Evolutionary conservation across 371 early-diverging fungal species (phyloP).

Genomic region (Phascolomyces articulosus): DNA sequence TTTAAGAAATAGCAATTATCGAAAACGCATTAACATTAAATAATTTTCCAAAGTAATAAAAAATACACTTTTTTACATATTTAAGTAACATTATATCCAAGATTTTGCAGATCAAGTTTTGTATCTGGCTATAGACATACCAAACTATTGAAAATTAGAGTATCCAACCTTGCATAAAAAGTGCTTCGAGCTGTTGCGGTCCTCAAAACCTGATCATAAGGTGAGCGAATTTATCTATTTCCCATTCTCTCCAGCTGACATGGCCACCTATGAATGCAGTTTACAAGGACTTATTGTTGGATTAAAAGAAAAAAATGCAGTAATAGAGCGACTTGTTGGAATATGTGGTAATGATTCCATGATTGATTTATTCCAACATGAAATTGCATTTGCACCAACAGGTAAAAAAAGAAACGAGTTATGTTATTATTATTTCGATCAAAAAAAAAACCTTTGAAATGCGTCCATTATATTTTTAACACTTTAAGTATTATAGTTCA

Average conservation of each 20-base stretch:
- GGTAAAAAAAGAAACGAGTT: constrained; percentile 20
- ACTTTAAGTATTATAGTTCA: constrained; percentile 31
- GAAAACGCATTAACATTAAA: too few relatives aligned
- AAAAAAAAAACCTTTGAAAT: too few relatives aligned
- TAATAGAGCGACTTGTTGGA: constrained; percentile 42
- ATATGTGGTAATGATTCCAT: constrained; percentile 48
- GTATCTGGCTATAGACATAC: too few relatives aligned
- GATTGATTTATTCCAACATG: constrained; percentile 49
- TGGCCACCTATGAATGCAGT: constrained; percentile 52
- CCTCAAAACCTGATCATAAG: too few relatives aligned
- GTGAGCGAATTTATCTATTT: not conserved
- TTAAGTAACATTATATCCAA: too few relatives aligned
- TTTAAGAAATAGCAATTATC: too few relatives aligned
- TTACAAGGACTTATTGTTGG: constrained; percentile 45
- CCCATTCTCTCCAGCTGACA: not conserved
- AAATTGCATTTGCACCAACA: constrained; percentile 50
- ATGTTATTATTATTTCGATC: not conserved
- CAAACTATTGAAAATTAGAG: too few relatives aligned
- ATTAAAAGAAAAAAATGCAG: constrained; percentile 36
- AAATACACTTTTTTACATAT: too few relatives aligned
- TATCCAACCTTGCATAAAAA: too few relatives aligned
- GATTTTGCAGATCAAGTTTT: too few relatives aligned
- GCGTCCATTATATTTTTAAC: not conserved
- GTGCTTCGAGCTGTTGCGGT: too few relatives aligned
- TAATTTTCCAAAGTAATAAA: too few relatives aligned